Percentiles rank a stretch among this genome's conserved stretches.
These are phyloP conservation scores for Anisodus acutangulus DNA, from an alignment of 257 asterid species.

Conservation along the genomic window DNA sequence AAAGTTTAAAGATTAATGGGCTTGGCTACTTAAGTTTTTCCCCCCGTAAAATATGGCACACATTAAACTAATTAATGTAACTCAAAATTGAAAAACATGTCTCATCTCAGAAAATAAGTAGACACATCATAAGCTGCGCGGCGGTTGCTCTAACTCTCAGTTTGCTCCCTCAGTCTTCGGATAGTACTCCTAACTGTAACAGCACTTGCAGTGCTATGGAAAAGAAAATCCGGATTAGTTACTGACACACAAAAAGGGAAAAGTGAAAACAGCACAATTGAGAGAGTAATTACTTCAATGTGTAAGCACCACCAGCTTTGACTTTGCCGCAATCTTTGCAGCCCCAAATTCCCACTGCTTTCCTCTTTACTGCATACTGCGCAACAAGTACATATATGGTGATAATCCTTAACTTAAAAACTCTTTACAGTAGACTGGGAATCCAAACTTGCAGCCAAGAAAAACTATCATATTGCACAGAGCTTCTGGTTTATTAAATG, in stretches of 20 bases:
- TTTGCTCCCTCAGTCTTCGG: constrained; percentile 29
- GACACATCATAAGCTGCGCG: neutral
- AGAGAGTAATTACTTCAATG: constrained; percentile 25
- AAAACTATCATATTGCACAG: constrained; percentile 11
- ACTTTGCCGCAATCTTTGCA: constrained; percentile 30
- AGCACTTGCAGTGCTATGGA: constrained; percentile 26
- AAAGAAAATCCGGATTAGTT: neutral
- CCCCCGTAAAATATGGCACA: too few species aligned
- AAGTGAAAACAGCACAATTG: neutral
- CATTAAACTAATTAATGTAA: too few species aligned
- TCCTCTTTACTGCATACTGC: constrained; percentile 30
- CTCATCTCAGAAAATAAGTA: neutral
- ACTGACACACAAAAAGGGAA: neutral
- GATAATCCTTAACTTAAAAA: neutral
- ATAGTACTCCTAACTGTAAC: constrained; percentile 29
- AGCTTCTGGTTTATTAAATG: neutral
- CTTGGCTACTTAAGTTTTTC: too few species aligned
- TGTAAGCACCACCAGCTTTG: constrained; percentile 29
- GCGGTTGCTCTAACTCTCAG: constrained; percentile 17
- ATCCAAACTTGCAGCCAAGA: neutral
- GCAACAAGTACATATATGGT: neutral
- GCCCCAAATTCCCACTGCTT: constrained; percentile 31
- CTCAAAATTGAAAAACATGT: neutral
- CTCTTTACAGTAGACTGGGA: neutral
- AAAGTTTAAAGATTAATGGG: too few species aligned